phyloP scores from a whole-genome alignment of 345 rosid species.

The Acer campestre region DNA sequence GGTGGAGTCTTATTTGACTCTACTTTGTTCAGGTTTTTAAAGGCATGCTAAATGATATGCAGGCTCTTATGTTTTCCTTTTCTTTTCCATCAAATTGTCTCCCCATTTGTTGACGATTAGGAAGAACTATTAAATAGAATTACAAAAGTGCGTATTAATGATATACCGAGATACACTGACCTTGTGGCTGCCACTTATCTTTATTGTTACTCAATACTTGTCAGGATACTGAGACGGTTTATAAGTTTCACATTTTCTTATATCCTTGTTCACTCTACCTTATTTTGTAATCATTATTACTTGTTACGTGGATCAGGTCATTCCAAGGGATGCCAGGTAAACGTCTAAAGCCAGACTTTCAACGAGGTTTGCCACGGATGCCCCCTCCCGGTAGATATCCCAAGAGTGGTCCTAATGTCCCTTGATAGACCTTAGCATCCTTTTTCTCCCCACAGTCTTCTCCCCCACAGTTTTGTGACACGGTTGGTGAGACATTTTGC shows the following conservation, averaged over 20 bases:
- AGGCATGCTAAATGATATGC: not conserved
- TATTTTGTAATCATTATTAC: not conserved
- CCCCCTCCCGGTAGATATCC: constrained; percentile 80
- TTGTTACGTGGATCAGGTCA: constrained; percentile 41
- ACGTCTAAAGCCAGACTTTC: constrained; percentile 74
- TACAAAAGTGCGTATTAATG: not conserved
- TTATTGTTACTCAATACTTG: not conserved
- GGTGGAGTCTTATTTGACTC: not conserved
- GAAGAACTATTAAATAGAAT: not conserved
- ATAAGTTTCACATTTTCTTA: not conserved
- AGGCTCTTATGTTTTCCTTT: not conserved
- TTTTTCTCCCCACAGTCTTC: not conserved
- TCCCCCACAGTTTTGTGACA: not conserved
- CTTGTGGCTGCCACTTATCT: not conserved
- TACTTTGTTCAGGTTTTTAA: not conserved
- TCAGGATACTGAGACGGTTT: not conserved
- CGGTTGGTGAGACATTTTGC: constrained; percentile 1
- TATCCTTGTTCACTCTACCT: not conserved
- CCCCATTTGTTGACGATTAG: not conserved
- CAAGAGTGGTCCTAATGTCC: constrained; percentile 57
- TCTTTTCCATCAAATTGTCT: not conserved
- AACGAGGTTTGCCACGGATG: constrained; percentile 65
- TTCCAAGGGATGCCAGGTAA: constrained; percentile 67
- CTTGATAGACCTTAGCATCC: constrained; percentile 30
- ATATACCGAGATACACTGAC: not conserved